Conservation (phyloP, 345 rosid species). For the Viola odorata region DNA sequence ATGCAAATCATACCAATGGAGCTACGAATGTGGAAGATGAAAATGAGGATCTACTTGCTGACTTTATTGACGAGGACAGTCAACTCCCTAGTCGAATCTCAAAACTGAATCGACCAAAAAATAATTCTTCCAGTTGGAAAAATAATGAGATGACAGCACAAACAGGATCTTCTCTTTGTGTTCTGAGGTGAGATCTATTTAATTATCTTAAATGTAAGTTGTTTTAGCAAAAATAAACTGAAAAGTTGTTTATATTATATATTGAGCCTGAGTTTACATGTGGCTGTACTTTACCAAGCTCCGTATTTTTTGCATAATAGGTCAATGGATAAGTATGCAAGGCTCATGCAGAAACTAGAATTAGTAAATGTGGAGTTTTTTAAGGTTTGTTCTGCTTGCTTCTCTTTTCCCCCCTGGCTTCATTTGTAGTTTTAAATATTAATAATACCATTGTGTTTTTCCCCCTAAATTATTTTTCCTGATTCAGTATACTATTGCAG, state of each 20-base stretch:
- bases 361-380: constrained; percentile 87
- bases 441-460: constrained; percentile 4
- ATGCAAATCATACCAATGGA: constrained; percentile 43
- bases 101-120: constrained; percentile 37
- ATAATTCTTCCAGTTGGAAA: constrained; percentile 39
- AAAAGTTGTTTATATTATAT: no score
- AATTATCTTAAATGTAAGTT: not conserved
- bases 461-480: constrained; percentile 46
- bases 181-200: constrained; percentile 59
- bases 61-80: constrained; percentile 97
- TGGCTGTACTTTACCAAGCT: constrained; percentile 14
- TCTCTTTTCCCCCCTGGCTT: constrained; percentile 14
- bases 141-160: constrained; percentile 65
- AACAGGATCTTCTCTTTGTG: constrained; percentile 96
- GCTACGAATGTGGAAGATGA: constrained; percentile 68
- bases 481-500: constrained; percentile 64
- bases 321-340: constrained; percentile 97
- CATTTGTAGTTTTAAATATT: constrained; percentile 9
- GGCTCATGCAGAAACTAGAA: constrained; percentile 98
- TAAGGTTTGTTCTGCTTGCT: constrained; percentile 47
- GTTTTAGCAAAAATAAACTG: not conserved
- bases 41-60: constrained; percentile 96
- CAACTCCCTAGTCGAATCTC: constrained; percentile 94
- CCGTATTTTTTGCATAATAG: constrained; percentile 34
- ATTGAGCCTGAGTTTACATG: not conserved